phyloP scores from a whole-genome alignment of 306 rosid genomes.

The Prunus kanzakura region DNA sequence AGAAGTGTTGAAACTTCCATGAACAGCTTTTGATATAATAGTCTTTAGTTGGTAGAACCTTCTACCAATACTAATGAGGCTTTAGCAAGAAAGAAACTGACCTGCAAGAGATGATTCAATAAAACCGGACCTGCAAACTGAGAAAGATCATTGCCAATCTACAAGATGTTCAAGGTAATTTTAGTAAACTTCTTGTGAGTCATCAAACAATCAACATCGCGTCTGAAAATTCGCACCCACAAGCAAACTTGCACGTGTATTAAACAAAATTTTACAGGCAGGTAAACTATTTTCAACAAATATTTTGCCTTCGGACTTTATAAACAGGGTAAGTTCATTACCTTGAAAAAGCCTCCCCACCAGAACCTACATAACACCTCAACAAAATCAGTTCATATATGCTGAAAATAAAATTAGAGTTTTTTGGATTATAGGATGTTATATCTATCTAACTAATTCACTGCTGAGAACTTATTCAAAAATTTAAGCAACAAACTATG shows the following conservation, averaged over 20 bases:
- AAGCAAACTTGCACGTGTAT: background rate
- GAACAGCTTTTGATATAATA: background rate
- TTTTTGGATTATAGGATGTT: background rate
- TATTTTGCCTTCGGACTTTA: background rate
- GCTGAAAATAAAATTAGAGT: background rate
- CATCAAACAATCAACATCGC: background rate
- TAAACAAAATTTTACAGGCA: background rate
- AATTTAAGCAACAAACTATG: background rate
- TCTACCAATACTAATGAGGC: background rate
- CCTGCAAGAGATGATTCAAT: slow-evolving; percentile 67
- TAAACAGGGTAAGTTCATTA: slow-evolving; percentile 21
- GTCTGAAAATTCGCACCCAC: background rate
- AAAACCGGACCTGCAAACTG: slow-evolving; percentile 75
- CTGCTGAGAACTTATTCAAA: background rate
- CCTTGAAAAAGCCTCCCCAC: slow-evolving; percentile 81
- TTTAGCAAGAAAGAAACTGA: slow-evolving; percentile 29
- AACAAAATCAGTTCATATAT: slow-evolving; percentile 26
- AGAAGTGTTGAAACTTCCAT: background rate
- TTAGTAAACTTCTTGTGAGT: slow-evolving; percentile 16
- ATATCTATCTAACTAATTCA: background rate
- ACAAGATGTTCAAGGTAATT: slow-evolving; percentile 25
- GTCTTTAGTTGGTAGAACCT: background rate
- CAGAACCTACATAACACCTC: slow-evolving; percentile 63
- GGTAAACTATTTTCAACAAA: background rate
- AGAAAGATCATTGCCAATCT: slow-evolving; percentile 77